Conservation (phyloP, 371 early-diverging fungal species). For the Circinella umbellata region DNA sequence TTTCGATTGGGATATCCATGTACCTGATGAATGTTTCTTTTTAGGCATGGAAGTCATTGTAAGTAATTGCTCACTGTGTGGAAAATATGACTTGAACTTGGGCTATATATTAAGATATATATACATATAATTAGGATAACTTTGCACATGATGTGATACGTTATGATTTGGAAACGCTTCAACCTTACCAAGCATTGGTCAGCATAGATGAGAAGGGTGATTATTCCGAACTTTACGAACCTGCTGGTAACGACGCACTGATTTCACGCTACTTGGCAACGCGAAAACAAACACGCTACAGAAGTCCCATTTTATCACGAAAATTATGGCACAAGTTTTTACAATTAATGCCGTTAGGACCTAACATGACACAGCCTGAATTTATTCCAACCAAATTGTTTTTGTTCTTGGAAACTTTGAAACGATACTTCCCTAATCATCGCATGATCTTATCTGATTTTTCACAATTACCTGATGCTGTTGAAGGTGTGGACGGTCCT, state of each 20-base stretch:
- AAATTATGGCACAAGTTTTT: conserved; percentile 53
- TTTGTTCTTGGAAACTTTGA: conserved; percentile 75
- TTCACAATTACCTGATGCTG: conserved; percentile 78
- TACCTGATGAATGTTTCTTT: conserved; percentile 82
- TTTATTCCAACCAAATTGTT: conserved; percentile 93
- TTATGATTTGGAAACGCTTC: conserved; percentile 73
- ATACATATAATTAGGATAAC: conserved; percentile 70
- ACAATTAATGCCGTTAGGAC: conserved; percentile 79
- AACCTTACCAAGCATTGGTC: conserved; percentile 84
- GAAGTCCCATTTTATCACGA: conserved; percentile 65
- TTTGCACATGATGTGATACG: conserved; percentile 95
- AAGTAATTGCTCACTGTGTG: conserved; percentile 27
- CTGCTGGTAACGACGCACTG: conserved; percentile 73
- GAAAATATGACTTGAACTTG: too few species aligned
- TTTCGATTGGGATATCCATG: conserved; percentile 87
- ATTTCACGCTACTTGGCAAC: conserved; percentile 72
- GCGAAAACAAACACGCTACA: conserved; percentile 61
- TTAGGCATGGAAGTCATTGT: conserved; percentile 94
- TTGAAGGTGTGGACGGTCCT: conserved; percentile 85
- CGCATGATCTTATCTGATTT: conserved; percentile 93
- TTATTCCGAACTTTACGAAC: conserved; percentile 85
- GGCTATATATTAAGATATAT: background rate
- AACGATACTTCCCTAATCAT: conserved; percentile 84
- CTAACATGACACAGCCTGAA: conserved; percentile 84
- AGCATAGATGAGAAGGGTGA: conserved; percentile 82